These are phyloP conservation scores for Wickerhamiella kurtzmanii DNA, from an alignment of 805 yeast genomes.

Conservation along the genomic window DNA sequence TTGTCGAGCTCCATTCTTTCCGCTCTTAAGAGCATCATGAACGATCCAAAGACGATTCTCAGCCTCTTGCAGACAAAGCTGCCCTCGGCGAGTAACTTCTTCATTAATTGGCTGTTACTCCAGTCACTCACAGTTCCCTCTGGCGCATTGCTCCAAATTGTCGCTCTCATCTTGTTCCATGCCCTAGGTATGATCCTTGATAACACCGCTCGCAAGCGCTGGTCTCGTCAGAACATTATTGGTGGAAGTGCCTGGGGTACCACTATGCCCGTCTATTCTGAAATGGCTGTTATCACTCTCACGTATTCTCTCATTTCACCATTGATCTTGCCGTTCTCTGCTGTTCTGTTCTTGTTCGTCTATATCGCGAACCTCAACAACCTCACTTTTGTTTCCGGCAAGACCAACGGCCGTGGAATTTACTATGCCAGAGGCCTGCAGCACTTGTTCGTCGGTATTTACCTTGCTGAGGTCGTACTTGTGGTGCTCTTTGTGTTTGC, in stretches of 20 bases:
- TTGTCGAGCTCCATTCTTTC: conserved; percentile 70
- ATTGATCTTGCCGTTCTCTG: conserved; percentile 59
- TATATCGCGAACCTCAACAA: conserved; percentile 73
- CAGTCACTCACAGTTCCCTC: conserved; percentile 71
- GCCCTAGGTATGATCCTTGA: conserved; percentile 61
- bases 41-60: conserved; percentile 61
- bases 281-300: conserved; percentile 58
- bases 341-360: conserved; percentile 53
- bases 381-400: conserved; percentile 55
- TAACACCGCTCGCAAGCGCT: conserved; percentile 81
- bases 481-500: conserved; percentile 80
- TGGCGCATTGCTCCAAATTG: conserved; percentile 64
- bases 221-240: conserved; percentile 59
- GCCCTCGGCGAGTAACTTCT: conserved; percentile 86
- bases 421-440: conserved; percentile 80
- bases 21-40: conserved; percentile 58
- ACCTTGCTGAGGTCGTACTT: conserved; percentile 74
- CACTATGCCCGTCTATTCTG: conserved; percentile 62
- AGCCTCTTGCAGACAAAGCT: conserved; percentile 55
- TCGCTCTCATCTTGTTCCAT: conserved; percentile 56
- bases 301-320: conserved; percentile 81
- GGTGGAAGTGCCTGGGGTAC: conserved; percentile 69
- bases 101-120: conserved; percentile 66
- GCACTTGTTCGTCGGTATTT: conserved; percentile 80
- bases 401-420: conserved; percentile 64